Evolutionary conservation across 306 rosid species (phyloP).

Genomic region (Pachyrhizus erosus): DNA sequence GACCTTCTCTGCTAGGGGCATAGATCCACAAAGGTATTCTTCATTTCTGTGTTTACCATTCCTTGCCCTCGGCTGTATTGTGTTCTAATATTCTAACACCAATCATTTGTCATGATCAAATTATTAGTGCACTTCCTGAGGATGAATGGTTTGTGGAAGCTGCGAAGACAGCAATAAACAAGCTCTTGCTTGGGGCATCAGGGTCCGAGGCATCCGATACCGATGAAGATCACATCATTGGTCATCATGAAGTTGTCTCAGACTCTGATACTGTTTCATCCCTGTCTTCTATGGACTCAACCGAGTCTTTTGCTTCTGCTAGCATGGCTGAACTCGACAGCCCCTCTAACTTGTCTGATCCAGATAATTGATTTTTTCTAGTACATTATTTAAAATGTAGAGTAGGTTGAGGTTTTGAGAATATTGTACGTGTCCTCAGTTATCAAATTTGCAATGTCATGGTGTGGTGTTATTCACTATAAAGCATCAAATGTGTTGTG

Average conservation of each 20-base stretch:
- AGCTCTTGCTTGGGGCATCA: constrained; percentile 72
- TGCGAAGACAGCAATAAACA: constrained; percentile 85
- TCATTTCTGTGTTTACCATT: constrained; percentile 40
- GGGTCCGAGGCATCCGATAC: constrained; percentile 78
- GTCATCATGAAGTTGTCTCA: constrained; percentile 57
- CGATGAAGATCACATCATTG: constrained; percentile 77
- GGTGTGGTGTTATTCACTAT: not conserved
- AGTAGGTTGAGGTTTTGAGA: constrained; percentile 35
- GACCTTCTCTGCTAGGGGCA: constrained; percentile 87
- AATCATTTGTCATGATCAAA: constrained; percentile 31
- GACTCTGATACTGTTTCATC: constrained; percentile 85
- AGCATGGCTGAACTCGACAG: constrained; percentile 95
- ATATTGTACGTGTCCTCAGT: not conserved
- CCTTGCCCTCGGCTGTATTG: constrained; percentile 5
- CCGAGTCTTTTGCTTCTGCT: constrained; percentile 92
- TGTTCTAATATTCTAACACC: constrained; percentile 38
- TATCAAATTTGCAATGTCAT: constrained; percentile 23
- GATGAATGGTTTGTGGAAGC: constrained; percentile 97
- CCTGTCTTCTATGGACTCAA: constrained; percentile 70
- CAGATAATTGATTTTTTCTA: constrained; percentile 47
- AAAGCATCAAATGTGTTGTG: constrained; percentile 29
- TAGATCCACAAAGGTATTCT: constrained; percentile 76
- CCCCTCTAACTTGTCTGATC: constrained; percentile 73
- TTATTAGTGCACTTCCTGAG: constrained; percentile 79
- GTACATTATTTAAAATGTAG: constrained; percentile 19